Conservation (phyloP, 495 filamentous ascomycete species). For the Aspergillus coremiiformis region DNA sequence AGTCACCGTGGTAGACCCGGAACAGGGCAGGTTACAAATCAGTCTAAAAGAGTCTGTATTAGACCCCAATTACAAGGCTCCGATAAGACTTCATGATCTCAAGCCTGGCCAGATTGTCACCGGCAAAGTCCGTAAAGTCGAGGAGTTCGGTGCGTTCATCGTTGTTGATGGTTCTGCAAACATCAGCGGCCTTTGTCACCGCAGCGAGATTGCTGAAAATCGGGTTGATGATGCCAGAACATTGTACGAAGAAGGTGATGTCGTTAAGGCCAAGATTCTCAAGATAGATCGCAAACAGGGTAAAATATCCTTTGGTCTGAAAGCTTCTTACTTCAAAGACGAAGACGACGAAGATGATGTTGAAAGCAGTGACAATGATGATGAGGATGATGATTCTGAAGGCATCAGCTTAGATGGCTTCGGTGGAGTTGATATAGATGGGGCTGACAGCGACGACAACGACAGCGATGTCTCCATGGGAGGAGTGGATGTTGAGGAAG, state of each 20-base stretch:
- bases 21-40: conserved; percentile 68
- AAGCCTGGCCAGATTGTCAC: conserved; percentile 72
- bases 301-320: conserved; percentile 81
- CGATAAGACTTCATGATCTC: conserved; percentile 61
- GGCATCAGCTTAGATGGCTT: conserved; percentile 40
- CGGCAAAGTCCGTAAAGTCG: conserved; percentile 84
- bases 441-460: conserved; percentile 32
- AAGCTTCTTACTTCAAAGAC: conserved; percentile 80
- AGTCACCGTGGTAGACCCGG: conserved; percentile 57
- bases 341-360: conserved; percentile 55
- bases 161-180: conserved; percentile 76
- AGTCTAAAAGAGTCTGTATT: conserved; percentile 78
- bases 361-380: conserved; percentile 43
- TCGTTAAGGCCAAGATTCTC: conserved; percentile 81
- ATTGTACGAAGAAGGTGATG: conserved; percentile 80
- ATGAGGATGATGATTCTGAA: conserved; percentile 40
- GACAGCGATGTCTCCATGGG: conserved; percentile 43
- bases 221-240: conserved; percentile 69
- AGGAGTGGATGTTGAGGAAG: conserved; percentile 48
- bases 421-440: conserved; percentile 40
- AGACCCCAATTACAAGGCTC: conserved; percentile 68
- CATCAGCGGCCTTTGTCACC: conserved; percentile 87
- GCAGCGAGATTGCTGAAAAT: conserved; percentile 80
- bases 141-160: conserved; percentile 92
- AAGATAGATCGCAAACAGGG: conserved; percentile 64